phyloP scores from a whole-genome alignment of 768 basidiomycete species.

The Calocera viscosa region DNA sequence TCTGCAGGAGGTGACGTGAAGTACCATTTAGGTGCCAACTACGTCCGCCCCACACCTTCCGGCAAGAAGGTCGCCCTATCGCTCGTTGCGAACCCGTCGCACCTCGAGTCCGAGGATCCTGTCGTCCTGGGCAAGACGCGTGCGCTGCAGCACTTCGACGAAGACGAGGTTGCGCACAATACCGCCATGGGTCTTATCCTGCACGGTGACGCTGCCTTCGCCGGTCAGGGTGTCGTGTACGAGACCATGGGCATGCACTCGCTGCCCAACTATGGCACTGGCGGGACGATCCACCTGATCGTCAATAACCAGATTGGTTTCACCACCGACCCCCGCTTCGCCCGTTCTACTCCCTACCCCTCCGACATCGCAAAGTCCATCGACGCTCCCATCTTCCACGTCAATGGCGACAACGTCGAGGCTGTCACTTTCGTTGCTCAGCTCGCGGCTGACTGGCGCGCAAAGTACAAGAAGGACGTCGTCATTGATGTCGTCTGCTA shows the following conservation, averaged over 20 bases:
- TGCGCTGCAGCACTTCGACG: constrained; percentile 88
- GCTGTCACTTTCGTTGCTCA: constrained; percentile 98
- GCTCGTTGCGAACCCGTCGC: constrained; percentile 96
- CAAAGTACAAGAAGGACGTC: constrained; percentile 97
- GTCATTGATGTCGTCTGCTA: constrained; percentile 98
- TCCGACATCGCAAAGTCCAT: constrained; percentile 98
- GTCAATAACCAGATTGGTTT: constrained; percentile 99
- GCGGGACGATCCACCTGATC: constrained; percentile 95
- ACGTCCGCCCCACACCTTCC: constrained; percentile 91
- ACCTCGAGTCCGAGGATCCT: constrained; percentile 92
- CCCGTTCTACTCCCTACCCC: constrained; percentile 94
- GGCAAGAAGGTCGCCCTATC: constrained; percentile 97
- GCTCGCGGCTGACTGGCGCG: constrained; percentile 93
- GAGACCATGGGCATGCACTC: constrained; percentile 99
- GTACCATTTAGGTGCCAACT: constrained; percentile 98
- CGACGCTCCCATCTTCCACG: constrained; percentile 97
- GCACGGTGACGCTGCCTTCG: constrained; percentile 97
- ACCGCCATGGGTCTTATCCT: constrained; percentile 91
- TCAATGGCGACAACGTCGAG: constrained; percentile 96
- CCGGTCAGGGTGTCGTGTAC: constrained; percentile 96
- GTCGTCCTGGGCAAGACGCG: constrained; percentile 99
- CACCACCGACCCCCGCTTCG: constrained; percentile 95
- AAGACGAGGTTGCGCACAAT: constrained; percentile 63
- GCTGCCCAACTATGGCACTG: constrained; percentile 89
- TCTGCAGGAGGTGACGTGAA: constrained; percentile 95